A percentile compares a stretch with the other conserved stretches of the same genome.
These are phyloP conservation scores for Colletotrichum viniferum DNA, from an alignment of 2,329 filamentous ascomycete species.

Conservation along the genomic window DNA sequence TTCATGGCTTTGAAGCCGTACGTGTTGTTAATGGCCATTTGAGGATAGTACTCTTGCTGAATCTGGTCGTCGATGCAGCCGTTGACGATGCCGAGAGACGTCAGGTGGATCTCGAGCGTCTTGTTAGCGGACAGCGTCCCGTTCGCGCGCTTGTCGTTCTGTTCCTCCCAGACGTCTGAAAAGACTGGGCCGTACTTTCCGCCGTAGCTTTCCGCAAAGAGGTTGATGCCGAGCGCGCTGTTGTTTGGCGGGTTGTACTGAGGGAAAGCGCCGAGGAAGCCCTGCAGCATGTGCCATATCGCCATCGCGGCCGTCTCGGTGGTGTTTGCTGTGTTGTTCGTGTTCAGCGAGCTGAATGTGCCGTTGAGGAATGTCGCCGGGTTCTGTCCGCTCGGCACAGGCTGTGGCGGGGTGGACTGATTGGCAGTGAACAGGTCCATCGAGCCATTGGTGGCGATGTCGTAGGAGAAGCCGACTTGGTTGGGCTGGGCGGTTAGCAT, in stretches of 20 bases:
- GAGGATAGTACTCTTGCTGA: slow-evolving; percentile 61
- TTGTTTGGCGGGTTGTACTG: slow-evolving; percentile 57
- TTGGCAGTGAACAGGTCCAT: slow-evolving; percentile 49
- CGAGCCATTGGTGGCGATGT: slow-evolving; percentile 66
- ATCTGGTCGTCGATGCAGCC: slow-evolving; percentile 70
- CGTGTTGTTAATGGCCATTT: slow-evolving; percentile 63
- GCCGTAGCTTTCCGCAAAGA: slow-evolving; percentile 74
- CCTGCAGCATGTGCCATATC: slow-evolving; percentile 70
- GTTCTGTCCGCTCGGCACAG: slow-evolving; percentile 21
- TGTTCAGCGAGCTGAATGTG: slow-evolving; percentile 64
- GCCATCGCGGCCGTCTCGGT: slow-evolving; percentile 61
- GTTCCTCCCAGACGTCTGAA: slow-evolving; percentile 60
- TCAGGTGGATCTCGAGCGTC: slow-evolving; percentile 64
- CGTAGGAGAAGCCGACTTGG: slow-evolving; percentile 73
- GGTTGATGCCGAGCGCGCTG: slow-evolving; percentile 59
- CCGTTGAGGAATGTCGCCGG: slow-evolving; percentile 58
- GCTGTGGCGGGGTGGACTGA: slow-evolving; percentile 37
- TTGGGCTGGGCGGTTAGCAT: slow-evolving; percentile 58
- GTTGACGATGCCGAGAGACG: slow-evolving; percentile 72
- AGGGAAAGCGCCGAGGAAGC: slow-evolving; percentile 62
- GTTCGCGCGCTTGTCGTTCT: slow-evolving; percentile 62
- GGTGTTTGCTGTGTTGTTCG: slow-evolving; percentile 56
- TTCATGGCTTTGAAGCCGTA: slow-evolving; percentile 64
- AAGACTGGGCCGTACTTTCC: slow-evolving; percentile 74
- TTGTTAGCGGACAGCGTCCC: slow-evolving; percentile 52